Conservation (phyloP, 2,329 filamentous ascomycete genomes). For the Triangularia verruculosa region DNA sequence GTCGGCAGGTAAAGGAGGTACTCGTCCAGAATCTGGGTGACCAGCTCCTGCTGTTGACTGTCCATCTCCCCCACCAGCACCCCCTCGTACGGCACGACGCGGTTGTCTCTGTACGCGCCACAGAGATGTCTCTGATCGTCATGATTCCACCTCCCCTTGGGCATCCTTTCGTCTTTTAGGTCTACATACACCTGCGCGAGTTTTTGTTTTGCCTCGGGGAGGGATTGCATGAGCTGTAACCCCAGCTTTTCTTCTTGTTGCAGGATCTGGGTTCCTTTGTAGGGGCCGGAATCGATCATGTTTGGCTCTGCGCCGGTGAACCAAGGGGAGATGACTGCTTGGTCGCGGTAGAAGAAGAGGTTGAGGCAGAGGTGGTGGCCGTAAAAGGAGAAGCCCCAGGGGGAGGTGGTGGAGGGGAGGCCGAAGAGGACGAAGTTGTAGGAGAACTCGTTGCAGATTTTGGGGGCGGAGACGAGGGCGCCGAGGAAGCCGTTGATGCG, state of each 20-base stretch:
- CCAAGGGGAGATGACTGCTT: constrained; percentile 69
- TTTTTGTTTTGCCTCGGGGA: constrained; percentile 44
- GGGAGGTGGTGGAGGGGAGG: constrained; percentile 49
- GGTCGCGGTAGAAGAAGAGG: constrained; percentile 61
- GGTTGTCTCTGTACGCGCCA: constrained; percentile 76
- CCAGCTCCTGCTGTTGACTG: constrained; percentile 46
- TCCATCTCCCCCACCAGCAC: constrained; percentile 51
- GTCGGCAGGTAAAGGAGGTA: constrained; percentile 67
- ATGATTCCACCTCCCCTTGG: constrained; percentile 69
- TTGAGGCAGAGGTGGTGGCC: constrained; percentile 76
- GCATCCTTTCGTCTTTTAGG: constrained; percentile 65
- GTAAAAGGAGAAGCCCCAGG: constrained; percentile 74
- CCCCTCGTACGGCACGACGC: constrained; percentile 72
- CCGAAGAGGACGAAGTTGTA: constrained; percentile 77
- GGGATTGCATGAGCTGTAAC: constrained; percentile 65
- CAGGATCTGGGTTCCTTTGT: constrained; percentile 63
- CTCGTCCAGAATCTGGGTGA: constrained; percentile 59
- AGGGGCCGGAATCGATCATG: constrained; percentile 62
- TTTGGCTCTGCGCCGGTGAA: constrained; percentile 83
- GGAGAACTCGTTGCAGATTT: constrained; percentile 69
- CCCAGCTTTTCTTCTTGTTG: constrained; percentile 62
- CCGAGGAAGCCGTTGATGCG: constrained; percentile 73
- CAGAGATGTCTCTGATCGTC: constrained; percentile 77
- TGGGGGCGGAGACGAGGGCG: constrained; percentile 58
- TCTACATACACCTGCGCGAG: constrained; percentile 55